Percentiles rank a stretch among this genome's conserved stretches.
These are phyloP conservation scores for Phytophthora sp. DNA, from an alignment of 352 stramenopile genomes.

Conservation along the genomic window DNA sequence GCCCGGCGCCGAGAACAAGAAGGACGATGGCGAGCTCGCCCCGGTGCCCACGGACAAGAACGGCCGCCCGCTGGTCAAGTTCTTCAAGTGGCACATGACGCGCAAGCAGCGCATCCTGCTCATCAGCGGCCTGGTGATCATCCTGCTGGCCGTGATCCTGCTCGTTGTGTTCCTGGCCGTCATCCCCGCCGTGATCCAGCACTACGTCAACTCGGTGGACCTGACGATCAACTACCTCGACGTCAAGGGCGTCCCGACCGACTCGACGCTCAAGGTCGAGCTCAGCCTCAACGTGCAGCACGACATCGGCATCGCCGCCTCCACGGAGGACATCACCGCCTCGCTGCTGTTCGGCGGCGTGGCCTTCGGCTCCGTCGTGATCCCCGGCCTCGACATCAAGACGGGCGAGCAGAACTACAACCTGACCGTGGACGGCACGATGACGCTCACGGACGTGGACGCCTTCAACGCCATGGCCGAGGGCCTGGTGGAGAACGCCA, in stretches of 20 bases:
- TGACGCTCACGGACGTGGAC: conserved; percentile 43
- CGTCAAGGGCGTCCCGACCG: conserved; percentile 48
- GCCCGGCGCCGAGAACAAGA: conserved; percentile 34
- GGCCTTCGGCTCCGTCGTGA: conserved; percentile 49
- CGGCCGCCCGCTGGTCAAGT: conserved; percentile 37
- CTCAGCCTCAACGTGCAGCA: conserved; percentile 62
- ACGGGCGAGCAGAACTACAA: conserved; percentile 61
- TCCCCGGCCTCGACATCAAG: conserved; percentile 60
- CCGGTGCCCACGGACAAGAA: conserved; percentile 29
- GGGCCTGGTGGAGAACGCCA: conserved; percentile 39
- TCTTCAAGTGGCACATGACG: conserved; percentile 61
- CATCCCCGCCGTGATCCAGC: conserved; percentile 63
- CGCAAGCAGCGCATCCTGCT: conserved; percentile 57
- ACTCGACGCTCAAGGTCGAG: conserved; percentile 48
- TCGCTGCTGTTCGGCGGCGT: conserved; percentile 50
- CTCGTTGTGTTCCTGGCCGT: conserved; percentile 73
- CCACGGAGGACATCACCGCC: conserved; percentile 58
- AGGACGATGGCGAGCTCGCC: conserved; percentile 33
- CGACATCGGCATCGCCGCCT: conserved; percentile 44
- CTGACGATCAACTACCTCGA: conserved; percentile 74
- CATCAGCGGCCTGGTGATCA: conserved; percentile 46
- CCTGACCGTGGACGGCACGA: conserved; percentile 42
- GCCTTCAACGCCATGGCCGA: conserved; percentile 54
- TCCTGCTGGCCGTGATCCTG: conserved; percentile 51
- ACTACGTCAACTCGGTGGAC: conserved; percentile 59